phyloP scores from a whole-genome alignment of 495 filamentous ascomycete genomes.

The Hypoxylon perforatum region DNA sequence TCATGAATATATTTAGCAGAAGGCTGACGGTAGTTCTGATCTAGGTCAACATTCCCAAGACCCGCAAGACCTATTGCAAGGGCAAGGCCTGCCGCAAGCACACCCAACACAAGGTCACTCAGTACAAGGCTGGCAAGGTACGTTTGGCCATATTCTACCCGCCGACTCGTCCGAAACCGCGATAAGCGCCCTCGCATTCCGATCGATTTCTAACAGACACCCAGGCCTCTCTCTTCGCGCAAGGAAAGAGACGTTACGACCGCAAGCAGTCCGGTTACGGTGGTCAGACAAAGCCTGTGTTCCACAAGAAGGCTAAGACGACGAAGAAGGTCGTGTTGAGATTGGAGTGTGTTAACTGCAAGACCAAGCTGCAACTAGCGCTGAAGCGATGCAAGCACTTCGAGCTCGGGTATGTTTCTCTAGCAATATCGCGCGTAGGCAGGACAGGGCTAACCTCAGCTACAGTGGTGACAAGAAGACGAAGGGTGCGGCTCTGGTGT shows the following conservation, averaged over 20 bases:
- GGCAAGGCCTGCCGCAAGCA: conserved; percentile 94
- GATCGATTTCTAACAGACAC: conserved; percentile 22
- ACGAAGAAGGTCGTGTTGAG: conserved; percentile 99
- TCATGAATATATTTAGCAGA: conserved; percentile 3
- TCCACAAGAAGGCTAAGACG: conserved; percentile 99
- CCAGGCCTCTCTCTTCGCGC: conserved; percentile 81
- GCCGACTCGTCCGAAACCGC: not conserved
- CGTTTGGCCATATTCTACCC: not conserved
- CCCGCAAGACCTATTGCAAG: conserved; percentile 86
- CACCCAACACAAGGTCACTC: conserved; percentile 74
- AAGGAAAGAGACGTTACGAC: conserved; percentile 99
- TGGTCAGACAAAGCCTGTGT: conserved; percentile 90
- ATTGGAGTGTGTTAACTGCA: conserved; percentile 95
- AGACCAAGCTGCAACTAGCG: conserved; percentile 97
- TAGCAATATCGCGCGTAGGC: not conserved
- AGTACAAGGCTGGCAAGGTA: conserved; percentile 94
- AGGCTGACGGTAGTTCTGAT: conserved; percentile 72
- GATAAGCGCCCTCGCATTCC: not conserved
- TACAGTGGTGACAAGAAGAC: conserved; percentile 99
- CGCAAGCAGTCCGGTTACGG: conserved; percentile 99
- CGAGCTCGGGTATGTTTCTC: conserved; percentile 86
- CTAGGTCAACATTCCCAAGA: conserved; percentile 73
- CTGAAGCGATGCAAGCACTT: conserved; percentile 99
- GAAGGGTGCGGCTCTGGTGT: conserved; percentile 99
- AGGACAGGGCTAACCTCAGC: conserved; percentile 6